These are phyloP conservation scores for Hypoxylon trugodes DNA, from an alignment of 495 filamentous ascomycete species.

Conservation along the genomic window DNA sequence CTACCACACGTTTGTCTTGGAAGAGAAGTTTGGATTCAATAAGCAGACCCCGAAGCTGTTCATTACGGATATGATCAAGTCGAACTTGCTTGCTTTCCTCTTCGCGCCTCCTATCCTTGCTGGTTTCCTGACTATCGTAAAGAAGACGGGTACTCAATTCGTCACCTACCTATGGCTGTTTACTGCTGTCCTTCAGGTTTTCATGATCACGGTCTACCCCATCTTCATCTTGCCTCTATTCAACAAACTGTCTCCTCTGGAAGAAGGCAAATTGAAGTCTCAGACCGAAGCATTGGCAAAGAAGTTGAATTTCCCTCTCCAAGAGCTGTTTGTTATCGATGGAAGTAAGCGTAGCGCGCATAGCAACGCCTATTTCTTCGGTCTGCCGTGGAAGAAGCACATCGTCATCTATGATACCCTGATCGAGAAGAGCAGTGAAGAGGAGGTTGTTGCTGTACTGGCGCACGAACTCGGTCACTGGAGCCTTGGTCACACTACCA, in stretches of 20 bases:
- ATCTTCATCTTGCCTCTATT: conserved; percentile 94
- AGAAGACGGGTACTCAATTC: conserved; percentile 89
- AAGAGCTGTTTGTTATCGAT: conserved; percentile 93
- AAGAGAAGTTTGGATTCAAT: conserved; percentile 98
- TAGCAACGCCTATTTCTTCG: conserved; percentile 98
- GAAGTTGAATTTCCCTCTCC: conserved; percentile 87
- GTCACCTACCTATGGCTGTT: conserved; percentile 99
- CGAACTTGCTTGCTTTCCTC: conserved; percentile 79
- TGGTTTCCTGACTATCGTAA: conserved; percentile 88
- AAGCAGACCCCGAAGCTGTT: conserved; percentile 93
- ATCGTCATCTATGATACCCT: conserved; percentile 99
- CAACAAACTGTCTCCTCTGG: conserved; percentile 95
- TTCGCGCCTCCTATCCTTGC: conserved; percentile 87
- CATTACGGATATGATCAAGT: conserved; percentile 91
- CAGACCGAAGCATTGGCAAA: conserved; percentile 85
- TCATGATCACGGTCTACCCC: conserved; percentile 95
- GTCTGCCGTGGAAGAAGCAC: conserved; percentile 99
- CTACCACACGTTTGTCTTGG: conserved; percentile 93
- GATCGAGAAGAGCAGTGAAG: conserved; percentile 89
- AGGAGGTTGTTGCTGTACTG: conserved; percentile 94
- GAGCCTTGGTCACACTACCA: conserved; percentile 93
- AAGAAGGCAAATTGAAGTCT: conserved; percentile 86
- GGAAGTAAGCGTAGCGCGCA: conserved; percentile 97
- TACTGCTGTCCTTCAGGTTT: conserved; percentile 83
- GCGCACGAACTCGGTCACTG: conserved; percentile 97